Conservation (phyloP, 495 filamentous ascomycete genomes). For the Penicillium maclennaniae region DNA sequence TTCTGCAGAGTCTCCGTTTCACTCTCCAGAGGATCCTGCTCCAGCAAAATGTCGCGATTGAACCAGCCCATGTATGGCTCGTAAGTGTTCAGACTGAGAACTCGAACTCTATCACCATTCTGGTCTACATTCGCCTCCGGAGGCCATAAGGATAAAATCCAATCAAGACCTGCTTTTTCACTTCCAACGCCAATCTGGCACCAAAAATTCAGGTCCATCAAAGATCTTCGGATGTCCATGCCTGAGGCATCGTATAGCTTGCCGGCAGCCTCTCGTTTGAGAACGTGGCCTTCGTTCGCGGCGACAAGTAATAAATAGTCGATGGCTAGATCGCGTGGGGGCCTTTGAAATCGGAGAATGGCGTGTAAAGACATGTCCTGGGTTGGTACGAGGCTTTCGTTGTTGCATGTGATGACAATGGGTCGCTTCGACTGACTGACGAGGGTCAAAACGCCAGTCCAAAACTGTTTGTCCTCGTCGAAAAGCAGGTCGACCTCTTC, state of each 20-base stretch:
- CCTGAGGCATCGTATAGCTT: conserved; percentile 64
- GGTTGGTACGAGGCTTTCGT: conserved; percentile 72
- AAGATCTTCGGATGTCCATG: conserved; percentile 71
- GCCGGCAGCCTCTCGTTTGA: conserved; percentile 62
- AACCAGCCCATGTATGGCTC: conserved; percentile 72
- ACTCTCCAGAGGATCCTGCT: conserved; percentile 13
- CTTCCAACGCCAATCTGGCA: conserved; percentile 96
- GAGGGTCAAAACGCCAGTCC: conserved; percentile 73
- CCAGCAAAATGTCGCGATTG: conserved; percentile 50
- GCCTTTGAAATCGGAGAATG: conserved; percentile 74
- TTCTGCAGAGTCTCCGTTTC: conserved; percentile 34
- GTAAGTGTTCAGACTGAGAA: conserved; percentile 82
- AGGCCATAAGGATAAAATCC: conserved; percentile 76
- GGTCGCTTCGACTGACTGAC: conserved; percentile 83
- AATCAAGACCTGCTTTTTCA: conserved; percentile 78
- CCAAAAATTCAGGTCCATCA: conserved; percentile 92
- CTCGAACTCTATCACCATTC: conserved; percentile 62
- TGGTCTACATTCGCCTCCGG: conserved; percentile 63
- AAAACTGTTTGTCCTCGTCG: conserved; percentile 93
- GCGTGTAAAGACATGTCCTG: conserved; percentile 71
- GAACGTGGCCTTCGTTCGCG: conserved; percentile 84
- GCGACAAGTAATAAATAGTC: conserved; percentile 82
- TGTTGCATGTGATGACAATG: conserved; percentile 91
- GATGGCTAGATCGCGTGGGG: conserved; percentile 62
- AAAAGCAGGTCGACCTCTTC: conserved; percentile 95